phyloP scores from a whole-genome alignment of 2,329 filamentous ascomycete species.

The Colletotrichum falcatum region DNA sequence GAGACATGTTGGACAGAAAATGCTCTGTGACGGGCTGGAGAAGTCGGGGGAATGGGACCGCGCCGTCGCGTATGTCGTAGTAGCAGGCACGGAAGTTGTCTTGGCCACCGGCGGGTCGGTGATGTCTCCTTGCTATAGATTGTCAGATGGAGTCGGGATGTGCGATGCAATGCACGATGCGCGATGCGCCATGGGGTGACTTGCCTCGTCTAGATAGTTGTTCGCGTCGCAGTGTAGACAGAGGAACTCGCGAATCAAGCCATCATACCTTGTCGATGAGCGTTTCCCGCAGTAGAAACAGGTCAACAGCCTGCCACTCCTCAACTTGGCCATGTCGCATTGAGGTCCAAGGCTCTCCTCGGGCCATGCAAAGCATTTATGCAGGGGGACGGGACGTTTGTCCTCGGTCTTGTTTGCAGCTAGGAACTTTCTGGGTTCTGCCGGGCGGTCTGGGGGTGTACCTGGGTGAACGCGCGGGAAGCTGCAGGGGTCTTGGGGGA shows the following conservation, averaged over 20 bases:
- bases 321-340: slow-evolving; percentile 56
- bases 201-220: slow-evolving; percentile 89
- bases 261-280: slow-evolving; percentile 70
- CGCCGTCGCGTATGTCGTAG: slow-evolving; percentile 61
- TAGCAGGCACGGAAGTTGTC: slow-evolving; percentile 58
- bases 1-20: slow-evolving; percentile 82
- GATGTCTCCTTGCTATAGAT: slow-evolving; percentile 81
- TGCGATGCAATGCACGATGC: background rate
- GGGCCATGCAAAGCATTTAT: slow-evolving; percentile 40
- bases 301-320: slow-evolving; percentile 60
- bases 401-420: slow-evolving; percentile 26
- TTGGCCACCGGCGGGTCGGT: slow-evolving; percentile 82
- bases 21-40: slow-evolving; percentile 49
- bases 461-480: slow-evolving; percentile 25
- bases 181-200: slow-evolving; percentile 41
- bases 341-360: slow-evolving; percentile 22
- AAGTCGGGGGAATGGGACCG: slow-evolving; percentile 53
- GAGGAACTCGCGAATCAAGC: slow-evolving; percentile 72
- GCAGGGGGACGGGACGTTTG: slow-evolving; percentile 31
- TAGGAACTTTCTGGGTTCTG: slow-evolving; percentile 49
- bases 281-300: slow-evolving; percentile 89
- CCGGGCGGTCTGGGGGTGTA: slow-evolving; percentile 48
- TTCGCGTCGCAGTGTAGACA: slow-evolving; percentile 85
- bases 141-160: background rate
- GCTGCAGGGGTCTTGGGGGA: slow-evolving; percentile 18